phyloP scores from a whole-genome alignment of 495 filamentous ascomycete species.

The Penicillium coprophilum region DNA sequence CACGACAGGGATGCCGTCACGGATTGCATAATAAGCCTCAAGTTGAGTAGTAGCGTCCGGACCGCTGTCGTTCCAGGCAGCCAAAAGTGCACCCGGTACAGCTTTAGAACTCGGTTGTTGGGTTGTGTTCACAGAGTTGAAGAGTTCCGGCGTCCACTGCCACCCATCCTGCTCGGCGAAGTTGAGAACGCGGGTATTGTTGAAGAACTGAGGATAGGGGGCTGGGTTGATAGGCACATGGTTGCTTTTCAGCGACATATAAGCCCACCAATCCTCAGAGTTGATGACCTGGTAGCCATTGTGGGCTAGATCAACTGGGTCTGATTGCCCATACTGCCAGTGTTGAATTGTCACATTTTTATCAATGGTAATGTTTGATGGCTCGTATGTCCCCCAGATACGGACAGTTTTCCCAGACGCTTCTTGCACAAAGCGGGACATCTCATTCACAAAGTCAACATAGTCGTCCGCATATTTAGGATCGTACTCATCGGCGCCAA shows the following conservation, averaged over 20 bases:
- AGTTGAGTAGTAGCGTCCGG: constrained; percentile 57
- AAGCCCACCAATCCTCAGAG: constrained; percentile 58
- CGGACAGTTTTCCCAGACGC: constrained; percentile 47
- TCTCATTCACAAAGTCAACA: constrained; percentile 54
- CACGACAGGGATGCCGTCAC: constrained; percentile 51
- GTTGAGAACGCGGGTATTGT: constrained; percentile 47
- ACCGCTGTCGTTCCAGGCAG: constrained; percentile 59
- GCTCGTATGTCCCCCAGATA: constrained; percentile 57
- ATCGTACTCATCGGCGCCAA: constrained; percentile 59
- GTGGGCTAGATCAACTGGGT: constrained; percentile 43
- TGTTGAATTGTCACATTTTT: constrained; percentile 52
- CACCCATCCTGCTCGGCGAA: constrained; percentile 42
- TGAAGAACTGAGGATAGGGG: constrained; percentile 55
- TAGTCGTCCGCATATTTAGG: constrained; percentile 50
- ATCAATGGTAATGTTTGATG: constrained; percentile 40
- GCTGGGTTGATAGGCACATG: constrained; percentile 54
- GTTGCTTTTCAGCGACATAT: constrained; percentile 55
- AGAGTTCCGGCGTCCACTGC: constrained; percentile 53
- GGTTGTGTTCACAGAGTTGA: constrained; percentile 47
- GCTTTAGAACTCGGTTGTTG: constrained; percentile 30
- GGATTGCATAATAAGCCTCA: constrained; percentile 54
- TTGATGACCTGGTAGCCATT: constrained; percentile 51
- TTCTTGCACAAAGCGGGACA: constrained; percentile 44
- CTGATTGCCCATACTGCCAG: constrained; percentile 59
- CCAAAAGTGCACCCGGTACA: constrained; percentile 52